A percentile compares a stretch with the other conserved stretches of the same genome.
phyloP scores from a whole-genome alignment of 306 rosid species.

The Sicyos edulis region DNA sequence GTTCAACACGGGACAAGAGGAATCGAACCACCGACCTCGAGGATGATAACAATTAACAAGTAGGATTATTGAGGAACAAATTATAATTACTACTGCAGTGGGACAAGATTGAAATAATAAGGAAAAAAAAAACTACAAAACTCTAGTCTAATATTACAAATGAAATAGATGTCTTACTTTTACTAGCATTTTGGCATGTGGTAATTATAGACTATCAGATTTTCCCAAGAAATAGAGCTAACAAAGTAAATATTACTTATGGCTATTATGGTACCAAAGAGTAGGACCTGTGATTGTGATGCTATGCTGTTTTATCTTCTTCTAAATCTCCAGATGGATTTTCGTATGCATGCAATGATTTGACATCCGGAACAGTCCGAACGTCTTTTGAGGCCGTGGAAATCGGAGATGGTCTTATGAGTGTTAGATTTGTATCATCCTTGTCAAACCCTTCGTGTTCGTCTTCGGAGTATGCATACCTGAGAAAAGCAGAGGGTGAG shows the following conservation, averaged over 20 bases:
- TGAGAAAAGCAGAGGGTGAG: slow-evolving; percentile 24
- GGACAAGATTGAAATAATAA: not conserved
- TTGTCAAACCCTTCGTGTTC: slow-evolving; percentile 72
- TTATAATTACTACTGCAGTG: not conserved
- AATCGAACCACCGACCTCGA: too few species aligned
- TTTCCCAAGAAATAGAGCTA: slow-evolving; percentile 15
- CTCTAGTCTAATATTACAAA: slow-evolving; percentile 11
- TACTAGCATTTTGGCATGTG: not conserved
- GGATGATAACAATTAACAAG: too few species aligned
- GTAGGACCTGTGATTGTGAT: slow-evolving; percentile 22
- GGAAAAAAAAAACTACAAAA: not conserved
- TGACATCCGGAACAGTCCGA: slow-evolving; percentile 39
- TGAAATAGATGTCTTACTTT: slow-evolving; percentile 2
- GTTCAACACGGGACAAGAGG: too few species aligned
- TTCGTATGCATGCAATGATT: slow-evolving; percentile 36
- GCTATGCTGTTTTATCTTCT: slow-evolving; percentile 82
- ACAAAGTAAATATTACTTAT: slow-evolving; percentile 1
- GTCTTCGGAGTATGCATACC: slow-evolving; percentile 72
- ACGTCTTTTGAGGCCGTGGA: slow-evolving; percentile 57
- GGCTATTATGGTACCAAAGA: slow-evolving; percentile 26
- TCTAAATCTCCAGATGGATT: slow-evolving; percentile 53
- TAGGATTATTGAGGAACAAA: not conserved
- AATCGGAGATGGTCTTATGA: slow-evolving; percentile 70
- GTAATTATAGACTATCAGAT: slow-evolving; percentile 7
- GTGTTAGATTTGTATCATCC: slow-evolving; percentile 65